Evolutionary conservation across 768 basidiomycete genomes (phyloP).

Genomic region (Russula emetica): DNA sequence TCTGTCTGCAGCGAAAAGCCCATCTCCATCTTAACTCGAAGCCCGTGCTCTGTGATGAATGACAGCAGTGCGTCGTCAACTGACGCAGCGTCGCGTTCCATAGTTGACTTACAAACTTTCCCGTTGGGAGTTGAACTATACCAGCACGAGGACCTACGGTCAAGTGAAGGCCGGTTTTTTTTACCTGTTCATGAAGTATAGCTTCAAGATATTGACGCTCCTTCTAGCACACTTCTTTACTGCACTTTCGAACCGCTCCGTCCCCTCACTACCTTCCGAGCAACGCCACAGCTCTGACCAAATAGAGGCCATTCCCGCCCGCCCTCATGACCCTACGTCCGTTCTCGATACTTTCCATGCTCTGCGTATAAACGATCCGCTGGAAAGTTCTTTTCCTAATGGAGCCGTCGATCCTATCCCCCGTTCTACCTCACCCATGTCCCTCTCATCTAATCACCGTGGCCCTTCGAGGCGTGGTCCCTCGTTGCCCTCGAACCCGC

Average conservation of each 20-base stretch:
- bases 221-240: constrained; percentile 12
- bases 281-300: constrained; percentile 3
- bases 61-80: not conserved
- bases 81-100: constrained; percentile 13
- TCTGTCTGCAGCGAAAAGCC: not conserved
- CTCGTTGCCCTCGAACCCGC: constrained; percentile 36
- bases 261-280: constrained; percentile 23
- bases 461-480: constrained; percentile 28
- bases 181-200: not conserved
- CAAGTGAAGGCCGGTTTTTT: constrained; percentile 12
- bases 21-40: not conserved
- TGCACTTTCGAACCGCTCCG: constrained; percentile 17
- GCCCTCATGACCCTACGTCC: constrained; percentile 42
- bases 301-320: not conserved
- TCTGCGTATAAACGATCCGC: constrained; percentile 48
- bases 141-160: constrained; percentile 3
- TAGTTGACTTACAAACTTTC: constrained; percentile 8
- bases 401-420: constrained; percentile 45
- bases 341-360: constrained; percentile 50
- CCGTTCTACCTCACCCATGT: constrained; percentile 57
- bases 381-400: constrained; percentile 29
- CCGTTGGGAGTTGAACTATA: not conserved
- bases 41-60: constrained; percentile 1
- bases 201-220: constrained; percentile 2
- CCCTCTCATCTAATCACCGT: constrained; percentile 35